Evolutionary conservation across 768 basidiomycete species (phyloP).

Genomic region (Serendipita vermifera): DNA sequence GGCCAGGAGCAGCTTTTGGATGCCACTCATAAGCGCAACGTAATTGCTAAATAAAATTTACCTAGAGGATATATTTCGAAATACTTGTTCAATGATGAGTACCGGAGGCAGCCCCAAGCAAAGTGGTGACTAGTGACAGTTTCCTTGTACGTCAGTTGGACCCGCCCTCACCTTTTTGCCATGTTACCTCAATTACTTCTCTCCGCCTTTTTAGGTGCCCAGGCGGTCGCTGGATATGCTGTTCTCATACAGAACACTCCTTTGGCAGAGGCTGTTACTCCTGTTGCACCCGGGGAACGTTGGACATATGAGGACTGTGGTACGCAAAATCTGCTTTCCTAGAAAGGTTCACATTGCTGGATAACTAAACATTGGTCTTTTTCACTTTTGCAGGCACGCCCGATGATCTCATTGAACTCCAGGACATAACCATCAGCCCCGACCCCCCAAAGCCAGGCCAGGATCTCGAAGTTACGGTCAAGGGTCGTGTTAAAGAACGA

Average conservation of each 20-base stretch:
- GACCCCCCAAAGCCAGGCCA: conserved; percentile 85
- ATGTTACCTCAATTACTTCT: background rate
- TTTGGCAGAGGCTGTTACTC: conserved; percentile 13
- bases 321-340: too few species aligned
- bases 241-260: conserved; percentile 14
- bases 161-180: background rate
- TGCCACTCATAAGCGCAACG: too few species aligned
- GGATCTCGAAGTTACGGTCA: conserved; percentile 74
- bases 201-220: background rate
- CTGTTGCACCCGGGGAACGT: background rate
- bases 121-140: too few species aligned
- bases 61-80: too few species aligned
- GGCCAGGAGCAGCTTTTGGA: too few species aligned
- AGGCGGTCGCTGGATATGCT: conserved; percentile 10
- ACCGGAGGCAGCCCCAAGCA: too few species aligned
- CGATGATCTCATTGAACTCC: conserved; percentile 42
- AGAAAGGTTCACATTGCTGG: too few species aligned
- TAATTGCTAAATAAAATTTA: too few species aligned
- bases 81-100: too few species aligned
- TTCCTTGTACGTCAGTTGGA: conserved; percentile 5
- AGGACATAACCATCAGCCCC: conserved; percentile 62
- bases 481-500: conserved; percentile 39
- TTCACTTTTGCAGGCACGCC: conserved; percentile 28
- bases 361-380: too few species aligned
- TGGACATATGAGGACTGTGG: conserved; percentile 13